Evolutionary conservation across 192 early-diverging fungal genomes (phyloP), one percentile per base, ranked within the genome.

Genomic region (Coemansia aciculifera): DNA sequence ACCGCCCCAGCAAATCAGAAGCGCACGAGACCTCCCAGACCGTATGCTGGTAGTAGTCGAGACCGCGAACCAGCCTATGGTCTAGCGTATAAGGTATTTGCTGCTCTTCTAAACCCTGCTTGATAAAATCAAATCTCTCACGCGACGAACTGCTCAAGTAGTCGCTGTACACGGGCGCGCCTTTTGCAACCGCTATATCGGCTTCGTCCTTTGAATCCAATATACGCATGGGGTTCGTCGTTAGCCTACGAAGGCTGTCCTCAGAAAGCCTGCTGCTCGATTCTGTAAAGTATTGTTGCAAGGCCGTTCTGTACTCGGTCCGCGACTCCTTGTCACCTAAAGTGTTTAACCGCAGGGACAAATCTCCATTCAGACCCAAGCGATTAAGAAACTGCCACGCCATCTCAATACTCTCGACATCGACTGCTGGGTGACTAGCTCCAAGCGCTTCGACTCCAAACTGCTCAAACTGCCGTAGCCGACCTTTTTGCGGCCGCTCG

Each of bases 381-480:
- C 38, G 19, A 13, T 60, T 67, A 17, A 89, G 65, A 59, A 88
- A 85, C 49, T 49, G 44, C 51, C 77, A 78, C 5, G 83, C 88
- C 46, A 86, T 66, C 21, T 82, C 81, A 34, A 90, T 87, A 27
- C 81, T 73, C 48, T 90, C 89, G 7, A 89, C 83, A 67, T 90
- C 89, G 6, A 78, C 73, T 0, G 85, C 83, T 1, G 85, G 75
- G 67, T 88, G 81, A 17, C 69, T 46, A 15, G 79, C 63, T 2
- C 88, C 89, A 42, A 87, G 78, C 2, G 85, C 44, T 46, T 90
- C 89, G 17, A 90, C 63, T 1, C 89, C 89, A 49, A 90, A 86
- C 78, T 90, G 89, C 54, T 90, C 87, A 74, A 90, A 90, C 86
- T 90, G 89, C 36, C 89, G 79, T 63, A 88, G 71, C 24, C 89